A percentile compares a stretch with the other conserved stretches of the same genome.
phyloP scores from a whole-genome alignment of 2,329 filamentous ascomycete genomes.

The Epichloe uncinata region DNA sequence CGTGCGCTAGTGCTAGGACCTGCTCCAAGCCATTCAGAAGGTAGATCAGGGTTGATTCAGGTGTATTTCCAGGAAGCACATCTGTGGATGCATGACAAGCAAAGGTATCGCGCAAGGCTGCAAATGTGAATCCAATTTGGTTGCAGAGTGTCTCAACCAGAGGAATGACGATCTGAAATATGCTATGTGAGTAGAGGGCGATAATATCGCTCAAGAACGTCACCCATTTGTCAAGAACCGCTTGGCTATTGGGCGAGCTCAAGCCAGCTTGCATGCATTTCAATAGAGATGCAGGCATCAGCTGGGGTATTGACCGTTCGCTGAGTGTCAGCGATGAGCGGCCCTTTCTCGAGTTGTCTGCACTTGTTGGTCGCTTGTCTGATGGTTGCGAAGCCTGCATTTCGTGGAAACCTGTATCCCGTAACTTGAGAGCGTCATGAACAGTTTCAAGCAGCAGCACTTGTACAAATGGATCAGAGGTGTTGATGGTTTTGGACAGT shows the following conservation, averaged over 20 bases:
- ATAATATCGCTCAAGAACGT: slow-evolving; percentile 71
- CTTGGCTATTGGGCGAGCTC: slow-evolving; percentile 56
- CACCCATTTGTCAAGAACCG: slow-evolving; percentile 85
- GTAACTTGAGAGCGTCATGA: slow-evolving; percentile 57
- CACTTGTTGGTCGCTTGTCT: slow-evolving; percentile 32
- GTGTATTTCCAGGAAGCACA: slow-evolving; percentile 20
- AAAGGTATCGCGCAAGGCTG: slow-evolving; percentile 55
- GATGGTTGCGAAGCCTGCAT: slow-evolving; percentile 29
- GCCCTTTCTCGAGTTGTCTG: slow-evolving; percentile 28
- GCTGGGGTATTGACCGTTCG: slow-evolving; percentile 13
- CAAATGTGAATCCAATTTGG: slow-evolving; percentile 62
- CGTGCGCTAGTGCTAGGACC: slow-evolving; percentile 75
- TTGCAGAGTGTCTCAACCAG: slow-evolving; percentile 80
- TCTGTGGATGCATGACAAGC: slow-evolving; percentile 12
- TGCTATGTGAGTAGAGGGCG: slow-evolving; percentile 67
- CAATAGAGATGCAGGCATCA: slow-evolving; percentile 60
- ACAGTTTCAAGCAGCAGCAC: slow-evolving; percentile 68
- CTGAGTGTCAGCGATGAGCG: slow-evolving; percentile 23
- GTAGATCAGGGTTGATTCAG: slow-evolving; percentile 65
- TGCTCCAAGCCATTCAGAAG: slow-evolving; percentile 89
- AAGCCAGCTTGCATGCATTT: slow-evolving; percentile 75
- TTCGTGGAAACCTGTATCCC: slow-evolving; percentile 29
- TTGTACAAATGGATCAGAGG: slow-evolving; percentile 58
- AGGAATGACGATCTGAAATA: slow-evolving; percentile 83
- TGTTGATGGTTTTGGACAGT: slow-evolving; percentile 46